phyloP scores from a whole-genome alignment of 1,284 basidiomycete species.

The Ganoderma leucocontextum region DNA sequence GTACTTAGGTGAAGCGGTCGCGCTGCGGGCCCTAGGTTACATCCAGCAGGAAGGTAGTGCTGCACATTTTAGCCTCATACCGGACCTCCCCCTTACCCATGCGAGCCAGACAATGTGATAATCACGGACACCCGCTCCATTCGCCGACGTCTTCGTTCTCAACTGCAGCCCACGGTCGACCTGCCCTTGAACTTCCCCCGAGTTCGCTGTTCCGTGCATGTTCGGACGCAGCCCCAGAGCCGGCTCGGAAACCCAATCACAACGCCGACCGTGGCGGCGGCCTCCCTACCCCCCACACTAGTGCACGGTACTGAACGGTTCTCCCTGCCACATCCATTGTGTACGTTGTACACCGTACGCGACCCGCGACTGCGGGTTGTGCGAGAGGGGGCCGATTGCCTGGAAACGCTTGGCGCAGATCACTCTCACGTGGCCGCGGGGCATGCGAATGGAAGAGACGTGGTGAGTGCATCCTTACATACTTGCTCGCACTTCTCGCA shows the following conservation, averaged over 20 bases:
- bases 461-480: background rate
- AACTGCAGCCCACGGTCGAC: conserved; percentile 4
- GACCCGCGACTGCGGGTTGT: background rate
- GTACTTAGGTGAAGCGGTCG: background rate
- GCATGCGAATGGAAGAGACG: background rate
- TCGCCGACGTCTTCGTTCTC: background rate
- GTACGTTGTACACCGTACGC: background rate
- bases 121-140: background rate
- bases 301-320: background rate
- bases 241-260: conserved; percentile 1
- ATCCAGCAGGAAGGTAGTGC: background rate
- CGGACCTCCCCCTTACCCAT: background rate
- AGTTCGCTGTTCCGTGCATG: conserved; percentile 9
- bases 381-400: background rate
- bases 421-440: conserved; percentile 7
- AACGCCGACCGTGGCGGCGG: conserved; percentile 6
- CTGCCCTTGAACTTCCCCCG: conserved; percentile 7
- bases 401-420: conserved; percentile 22
- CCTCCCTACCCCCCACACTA: background rate
- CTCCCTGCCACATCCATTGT: background rate
- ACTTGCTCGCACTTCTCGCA: background rate
- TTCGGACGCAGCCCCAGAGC: background rate
- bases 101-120: background rate
- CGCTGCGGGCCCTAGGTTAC: background rate
- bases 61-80: background rate